Base-by-base conservation (phyloP, 192 early-diverging fungal genomes). In the Radiomyces spectabilis region DNA sequence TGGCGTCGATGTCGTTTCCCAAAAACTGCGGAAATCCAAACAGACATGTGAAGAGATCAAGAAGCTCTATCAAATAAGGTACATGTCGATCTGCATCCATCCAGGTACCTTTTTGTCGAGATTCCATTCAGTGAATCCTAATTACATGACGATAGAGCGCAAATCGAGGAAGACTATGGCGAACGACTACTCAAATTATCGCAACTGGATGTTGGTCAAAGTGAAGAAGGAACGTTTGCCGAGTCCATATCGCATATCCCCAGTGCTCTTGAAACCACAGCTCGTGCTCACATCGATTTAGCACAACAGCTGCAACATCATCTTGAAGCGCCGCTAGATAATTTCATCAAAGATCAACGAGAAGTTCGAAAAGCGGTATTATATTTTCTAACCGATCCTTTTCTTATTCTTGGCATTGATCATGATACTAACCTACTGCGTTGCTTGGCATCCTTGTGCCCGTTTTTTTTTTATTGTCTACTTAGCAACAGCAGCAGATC, bases 131-230 rank as follows among this genome's bases (percentile, higher is more conserved):
- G n/a, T n/a, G n/a, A n/a, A n/a, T n/a, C n/a, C n/a, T n/a, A n/a
- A n/a, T n/a, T n/a, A n/a, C n/a, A n/a, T n/a, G n/a, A n/a, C n/a
- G 55, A 27, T 58, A 81, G 87, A 41, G 83, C 87, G 10, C 43
- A 67, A 4, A 67, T 87, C 37, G 87, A 89, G 41, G 83, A 85
- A 50, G 85, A 89, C 1, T 78, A 86, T 51, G 87, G 85, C 33
- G 81, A 86, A 48, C 71, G 72, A 51, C 53, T 89, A 27, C 49
- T 72, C 19, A 86, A 59, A 12, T 46, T 69, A 10, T 41, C 61
- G 8, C 61, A 62, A 13, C 27, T 26, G 16, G 31, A 50, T 3
- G 39, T 63, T 5, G 55, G 56, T 27, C 26, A 51, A 21, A 30
- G 45, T 16, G 61, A 63, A 43, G 51, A 57, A 35, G 61, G 77